These are phyloP conservation scores for Xanthoparmelia taractica DNA, from an alignment of 495 filamentous ascomycete species.

Conservation along the genomic window DNA sequence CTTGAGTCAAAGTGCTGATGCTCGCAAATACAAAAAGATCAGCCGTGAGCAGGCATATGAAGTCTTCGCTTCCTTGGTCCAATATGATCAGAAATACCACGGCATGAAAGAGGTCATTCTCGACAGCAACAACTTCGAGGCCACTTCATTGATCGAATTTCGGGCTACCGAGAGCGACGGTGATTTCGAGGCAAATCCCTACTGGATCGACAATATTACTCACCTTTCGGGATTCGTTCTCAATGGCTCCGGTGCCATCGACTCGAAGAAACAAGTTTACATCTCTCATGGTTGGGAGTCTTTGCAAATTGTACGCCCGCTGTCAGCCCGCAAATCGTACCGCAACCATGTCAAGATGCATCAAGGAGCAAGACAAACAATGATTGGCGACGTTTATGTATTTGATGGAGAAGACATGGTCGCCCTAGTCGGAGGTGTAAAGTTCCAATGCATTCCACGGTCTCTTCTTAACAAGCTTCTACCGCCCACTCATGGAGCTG, in stretches of 20 bases:
- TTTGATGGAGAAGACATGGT: conserved; percentile 41
- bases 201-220: conserved; percentile 43
- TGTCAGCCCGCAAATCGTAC: conserved; percentile 31
- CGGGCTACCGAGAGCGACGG: conserved; percentile 37
- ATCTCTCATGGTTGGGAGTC: conserved; percentile 39
- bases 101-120: conserved; percentile 62
- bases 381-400: conserved; percentile 46
- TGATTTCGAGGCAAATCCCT: conserved; percentile 37
- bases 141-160: conserved; percentile 36
- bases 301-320: conserved; percentile 28
- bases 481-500: conserved; percentile 28
- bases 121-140: conserved; percentile 36
- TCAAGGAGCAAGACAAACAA: conserved; percentile 38
- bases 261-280: conserved; percentile 42
- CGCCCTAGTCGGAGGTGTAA: conserved; percentile 32
- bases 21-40: conserved; percentile 29
- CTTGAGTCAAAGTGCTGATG: conserved; percentile 31
- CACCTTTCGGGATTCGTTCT: conserved; percentile 50
- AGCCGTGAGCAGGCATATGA: conserved; percentile 58
- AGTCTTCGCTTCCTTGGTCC: conserved; percentile 54
- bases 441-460: conserved; percentile 30
- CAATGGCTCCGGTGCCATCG: conserved; percentile 42
- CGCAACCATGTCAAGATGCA: conserved; percentile 38
- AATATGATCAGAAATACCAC: conserved; percentile 52
- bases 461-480: conserved; percentile 29